Conservation (phyloP, 192 early-diverging fungal species). For the Chytriomyces sp. region DNA sequence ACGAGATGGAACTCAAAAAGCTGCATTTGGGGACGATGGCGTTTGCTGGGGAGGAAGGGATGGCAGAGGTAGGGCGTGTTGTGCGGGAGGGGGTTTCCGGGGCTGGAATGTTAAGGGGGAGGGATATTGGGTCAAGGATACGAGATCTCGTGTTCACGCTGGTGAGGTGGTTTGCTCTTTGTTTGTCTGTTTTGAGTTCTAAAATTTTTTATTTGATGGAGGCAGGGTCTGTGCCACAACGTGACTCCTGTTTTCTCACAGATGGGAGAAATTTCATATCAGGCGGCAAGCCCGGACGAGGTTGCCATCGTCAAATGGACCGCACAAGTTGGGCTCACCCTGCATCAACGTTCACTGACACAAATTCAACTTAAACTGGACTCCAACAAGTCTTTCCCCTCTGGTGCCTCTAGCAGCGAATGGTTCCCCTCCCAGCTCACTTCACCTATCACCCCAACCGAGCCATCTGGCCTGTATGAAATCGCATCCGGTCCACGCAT, state of each 20-base stretch:
- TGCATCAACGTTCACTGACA: slow-evolving; percentile 64
- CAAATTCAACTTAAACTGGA: slow-evolving; percentile 13
- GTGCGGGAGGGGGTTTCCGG: not conserved
- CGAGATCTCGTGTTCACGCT: slow-evolving; percentile 87
- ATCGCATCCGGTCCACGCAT: not conserved
- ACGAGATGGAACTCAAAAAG: slow-evolving; percentile 96
- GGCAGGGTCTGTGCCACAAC: too few species aligned
- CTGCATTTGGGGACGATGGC: slow-evolving; percentile 96
- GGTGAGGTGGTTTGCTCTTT: slow-evolving; percentile 92
- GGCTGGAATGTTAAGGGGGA: slow-evolving; percentile 27
- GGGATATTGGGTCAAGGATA: slow-evolving; percentile 83
- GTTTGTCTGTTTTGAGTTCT: slow-evolving; percentile 57
- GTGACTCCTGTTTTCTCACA: slow-evolving; percentile 69
- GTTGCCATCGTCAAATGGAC: slow-evolving; percentile 94
- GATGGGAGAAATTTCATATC: slow-evolving; percentile 72
- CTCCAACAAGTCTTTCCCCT: slow-evolving; percentile 64
- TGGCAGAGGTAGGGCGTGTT: slow-evolving; percentile 77
- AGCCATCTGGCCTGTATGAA: too few species aligned
- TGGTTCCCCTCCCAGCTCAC: not conserved
- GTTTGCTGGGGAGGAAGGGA: slow-evolving; percentile 78
- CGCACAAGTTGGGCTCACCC: slow-evolving; percentile 77
- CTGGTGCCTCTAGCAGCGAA: slow-evolving; percentile 23
- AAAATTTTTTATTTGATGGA: slow-evolving; percentile 18
- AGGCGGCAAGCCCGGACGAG: slow-evolving; percentile 96
- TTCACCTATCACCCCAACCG: not conserved